Conservation (phyloP, 169 alveolate species). For the Condylostoma magnum region DNA sequence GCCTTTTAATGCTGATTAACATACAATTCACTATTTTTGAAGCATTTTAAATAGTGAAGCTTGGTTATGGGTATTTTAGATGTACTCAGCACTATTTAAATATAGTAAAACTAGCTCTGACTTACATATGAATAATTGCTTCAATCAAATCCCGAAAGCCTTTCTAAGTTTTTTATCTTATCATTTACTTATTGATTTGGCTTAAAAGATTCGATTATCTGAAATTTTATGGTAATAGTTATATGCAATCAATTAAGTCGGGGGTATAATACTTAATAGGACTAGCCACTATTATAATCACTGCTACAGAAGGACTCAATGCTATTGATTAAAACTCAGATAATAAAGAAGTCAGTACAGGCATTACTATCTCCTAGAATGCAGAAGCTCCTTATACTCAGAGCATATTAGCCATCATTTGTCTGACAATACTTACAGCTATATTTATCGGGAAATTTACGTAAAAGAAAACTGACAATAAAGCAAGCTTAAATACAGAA, state of each 20-base stretch:
- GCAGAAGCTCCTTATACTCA: neutral
- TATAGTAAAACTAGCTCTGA: no score
- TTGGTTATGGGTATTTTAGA: no score
- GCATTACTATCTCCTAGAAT: neutral
- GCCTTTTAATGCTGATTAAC: no score
- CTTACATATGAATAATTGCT: no score
- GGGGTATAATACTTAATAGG: neutral
- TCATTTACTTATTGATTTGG: no score
- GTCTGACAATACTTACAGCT: constrained; percentile 10
- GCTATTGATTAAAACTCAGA: neutral
- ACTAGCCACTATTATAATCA: neutral
- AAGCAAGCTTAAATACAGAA: neutral
- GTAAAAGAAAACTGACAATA: neutral
- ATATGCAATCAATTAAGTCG: neutral
- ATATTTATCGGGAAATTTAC: neutral
- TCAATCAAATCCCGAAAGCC: no score
- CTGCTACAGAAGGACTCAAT: neutral
- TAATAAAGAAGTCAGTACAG: neutral
- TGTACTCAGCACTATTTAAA: no score
- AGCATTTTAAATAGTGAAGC: no score
- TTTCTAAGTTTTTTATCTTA: no score
- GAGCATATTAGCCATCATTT: neutral
- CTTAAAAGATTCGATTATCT: no score
- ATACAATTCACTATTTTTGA: no score
- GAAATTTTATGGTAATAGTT: no score